phyloP scores from a whole-genome alignment of 805 yeast genomes.

The Debaryomyces prosopidis region DNA sequence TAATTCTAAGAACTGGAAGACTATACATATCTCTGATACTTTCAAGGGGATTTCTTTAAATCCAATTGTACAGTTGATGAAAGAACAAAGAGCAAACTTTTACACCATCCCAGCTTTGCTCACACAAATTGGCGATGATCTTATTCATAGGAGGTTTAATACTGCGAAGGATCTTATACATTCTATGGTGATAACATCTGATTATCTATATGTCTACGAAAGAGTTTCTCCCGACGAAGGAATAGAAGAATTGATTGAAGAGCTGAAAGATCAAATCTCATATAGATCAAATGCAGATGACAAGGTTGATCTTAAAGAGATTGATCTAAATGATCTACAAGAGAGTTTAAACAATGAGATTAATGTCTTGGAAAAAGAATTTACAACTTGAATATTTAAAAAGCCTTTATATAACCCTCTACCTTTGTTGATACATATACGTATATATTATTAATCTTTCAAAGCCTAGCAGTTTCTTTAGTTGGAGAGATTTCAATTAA shows the following conservation, averaged over 20 bases:
- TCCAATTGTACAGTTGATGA: slow-evolving; percentile 14
- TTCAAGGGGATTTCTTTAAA: slow-evolving; percentile 18
- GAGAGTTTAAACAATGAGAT: slow-evolving; percentile 24
- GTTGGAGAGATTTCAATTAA: background rate
- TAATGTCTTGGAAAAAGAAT: slow-evolving; percentile 15
- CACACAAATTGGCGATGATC: slow-evolving; percentile 10
- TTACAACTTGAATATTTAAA: slow-evolving; percentile 1
- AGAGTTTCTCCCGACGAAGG: slow-evolving; percentile 17
- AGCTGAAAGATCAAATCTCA: slow-evolving; percentile 3
- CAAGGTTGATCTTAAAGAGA: slow-evolving; percentile 5
- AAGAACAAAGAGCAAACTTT: slow-evolving; percentile 6
- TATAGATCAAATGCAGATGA: background rate
- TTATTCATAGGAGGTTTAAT: slow-evolving; percentile 5
- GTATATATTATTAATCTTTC: too few species aligned
- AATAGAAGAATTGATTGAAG: slow-evolving; percentile 6
- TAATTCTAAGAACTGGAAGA: slow-evolving; percentile 20
- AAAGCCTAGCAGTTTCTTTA: background rate
- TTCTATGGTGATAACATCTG: slow-evolving; percentile 17
- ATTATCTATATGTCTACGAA: slow-evolving; percentile 30
- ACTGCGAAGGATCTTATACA: slow-evolving; percentile 13
- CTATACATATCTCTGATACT: slow-evolving; percentile 19
- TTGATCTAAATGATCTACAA: slow-evolving; percentile 15
- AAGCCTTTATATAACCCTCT: background rate
- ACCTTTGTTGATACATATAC: too few species aligned
- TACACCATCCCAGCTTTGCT: slow-evolving; percentile 4